A percentile compares a stretch with the other conserved stretches of the same genome.
Evolutionary conservation across 164 flowering plant genomes (phyloP).

Genomic region (Cinnamomum chago): DNA sequence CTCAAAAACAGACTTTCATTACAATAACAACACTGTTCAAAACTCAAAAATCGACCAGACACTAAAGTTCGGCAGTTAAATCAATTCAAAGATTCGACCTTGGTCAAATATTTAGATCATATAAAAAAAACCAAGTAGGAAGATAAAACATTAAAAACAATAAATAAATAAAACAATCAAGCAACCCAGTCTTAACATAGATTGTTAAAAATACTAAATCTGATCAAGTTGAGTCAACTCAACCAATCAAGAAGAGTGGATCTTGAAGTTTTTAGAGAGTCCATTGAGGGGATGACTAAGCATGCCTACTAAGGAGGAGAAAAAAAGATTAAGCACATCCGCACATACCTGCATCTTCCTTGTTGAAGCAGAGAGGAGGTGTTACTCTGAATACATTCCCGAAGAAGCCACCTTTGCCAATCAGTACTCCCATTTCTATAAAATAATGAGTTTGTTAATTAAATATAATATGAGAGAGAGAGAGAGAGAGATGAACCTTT

Average conservation of each 20-base stretch:
- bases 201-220: not conserved
- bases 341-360: slow-evolving; percentile 72
- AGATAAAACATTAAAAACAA: not conserved
- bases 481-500: slow-evolving; percentile 51
- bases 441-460: not conserved
- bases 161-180: not conserved
- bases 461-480: not conserved
- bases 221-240: not conserved
- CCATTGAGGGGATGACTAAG: not conserved
- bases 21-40: too few species aligned
- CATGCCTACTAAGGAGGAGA: too few species aligned
- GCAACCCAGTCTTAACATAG: too few species aligned
- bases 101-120: not conserved
- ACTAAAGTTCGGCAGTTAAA: too few species aligned
- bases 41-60: too few species aligned
- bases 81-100: too few species aligned
- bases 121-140: not conserved
- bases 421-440: slow-evolving; percentile 73
- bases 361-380: slow-evolving; percentile 95
- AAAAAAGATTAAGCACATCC: slow-evolving; percentile 20
- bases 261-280: not conserved
- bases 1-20: too few species aligned
- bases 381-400: slow-evolving; percentile 94
- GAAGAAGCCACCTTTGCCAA: slow-evolving; percentile 87
- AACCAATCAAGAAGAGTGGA: too few species aligned